Percentiles rank a stretch among this genome's conserved stretches.
These are phyloP conservation scores for Aspergillus sp. DNA, from an alignment of 2,329 filamentous ascomycete genomes.

Conservation along the genomic window DNA sequence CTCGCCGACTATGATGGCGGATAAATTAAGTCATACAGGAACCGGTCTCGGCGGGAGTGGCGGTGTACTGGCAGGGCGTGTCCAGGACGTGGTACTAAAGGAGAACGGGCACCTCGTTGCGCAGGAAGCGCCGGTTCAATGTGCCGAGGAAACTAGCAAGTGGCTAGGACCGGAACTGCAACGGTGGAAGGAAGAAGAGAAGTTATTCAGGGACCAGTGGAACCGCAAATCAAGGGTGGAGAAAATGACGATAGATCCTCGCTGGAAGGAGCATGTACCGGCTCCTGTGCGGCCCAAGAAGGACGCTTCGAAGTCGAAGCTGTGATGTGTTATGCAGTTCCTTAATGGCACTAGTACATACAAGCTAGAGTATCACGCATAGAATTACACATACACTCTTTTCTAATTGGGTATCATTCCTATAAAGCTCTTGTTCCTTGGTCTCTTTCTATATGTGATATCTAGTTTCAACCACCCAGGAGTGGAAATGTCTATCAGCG, in stretches of 20 bases:
- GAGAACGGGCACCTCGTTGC: slow-evolving; percentile 76
- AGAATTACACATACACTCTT: background rate
- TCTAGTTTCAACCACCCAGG: slow-evolving; percentile 1
- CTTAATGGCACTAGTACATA: background rate
- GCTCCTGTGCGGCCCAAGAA: slow-evolving; percentile 30
- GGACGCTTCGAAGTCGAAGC: slow-evolving; percentile 24
- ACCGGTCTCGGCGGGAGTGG: slow-evolving; percentile 42
- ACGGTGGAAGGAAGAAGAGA: slow-evolving; percentile 59
- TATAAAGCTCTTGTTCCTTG: background rate
- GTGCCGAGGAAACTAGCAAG: slow-evolving; percentile 59
- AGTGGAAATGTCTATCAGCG: slow-evolving; percentile 16
- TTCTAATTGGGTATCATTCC: background rate
- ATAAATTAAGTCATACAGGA: slow-evolving; percentile 44
- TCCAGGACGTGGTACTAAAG: slow-evolving; percentile 64
- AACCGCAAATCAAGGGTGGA: slow-evolving; percentile 48
- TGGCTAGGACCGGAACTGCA: slow-evolving; percentile 61
- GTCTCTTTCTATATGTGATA: slow-evolving; percentile 9
- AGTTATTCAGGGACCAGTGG: slow-evolving; percentile 57
- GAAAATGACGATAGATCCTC: slow-evolving; percentile 58
- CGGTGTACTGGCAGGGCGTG: slow-evolving; percentile 65
- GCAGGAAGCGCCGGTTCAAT: slow-evolving; percentile 71
- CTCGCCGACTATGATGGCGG: slow-evolving; percentile 36
- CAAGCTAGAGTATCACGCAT: background rate
- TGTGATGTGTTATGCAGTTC: slow-evolving; percentile 17
- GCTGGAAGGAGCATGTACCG: slow-evolving; percentile 50